Percentiles rank a stretch among this genome's conserved stretches.
Evolutionary conservation across 805 yeast genomes (phyloP).

Genomic region (Nakazawaea wickerhamii): DNA sequence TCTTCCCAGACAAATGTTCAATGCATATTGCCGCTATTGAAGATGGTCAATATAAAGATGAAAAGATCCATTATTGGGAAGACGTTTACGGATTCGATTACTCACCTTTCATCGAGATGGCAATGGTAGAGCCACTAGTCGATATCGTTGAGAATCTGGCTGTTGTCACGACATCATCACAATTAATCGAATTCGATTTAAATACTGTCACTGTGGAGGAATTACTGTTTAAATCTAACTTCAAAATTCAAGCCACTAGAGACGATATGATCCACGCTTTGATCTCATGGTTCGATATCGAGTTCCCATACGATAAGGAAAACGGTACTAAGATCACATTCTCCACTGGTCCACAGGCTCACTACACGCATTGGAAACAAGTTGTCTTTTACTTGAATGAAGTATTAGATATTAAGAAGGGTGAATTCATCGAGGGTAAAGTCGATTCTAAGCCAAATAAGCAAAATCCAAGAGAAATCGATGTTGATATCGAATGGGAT

Average conservation of each 20-base stretch:
- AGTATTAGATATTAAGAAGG: conserved; percentile 69
- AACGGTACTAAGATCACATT: conserved; percentile 59
- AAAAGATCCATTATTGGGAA: conserved; percentile 91
- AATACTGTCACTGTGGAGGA: conserved; percentile 84
- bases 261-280: conserved; percentile 84
- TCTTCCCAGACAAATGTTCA: conserved; percentile 90
- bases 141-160: conserved; percentile 81
- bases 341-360: conserved; percentile 91
- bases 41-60: conserved; percentile 87
- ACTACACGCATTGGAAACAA: conserved; percentile 98
- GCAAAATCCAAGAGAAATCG: conserved; percentile 83
- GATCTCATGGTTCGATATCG: conserved; percentile 93
- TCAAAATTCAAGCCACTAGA: conserved; percentile 67
- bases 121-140: conserved; percentile 91
- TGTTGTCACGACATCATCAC: conserved; percentile 66
- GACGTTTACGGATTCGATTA: conserved; percentile 97
- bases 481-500: conserved; percentile 65
- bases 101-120: conserved; percentile 79
- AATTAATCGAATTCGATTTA: conserved; percentile 78
- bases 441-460: conserved; percentile 73
- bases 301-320: conserved; percentile 59
- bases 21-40: conserved; percentile 90
- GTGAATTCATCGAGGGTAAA: conserved; percentile 69
- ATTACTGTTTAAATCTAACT: conserved; percentile 68
- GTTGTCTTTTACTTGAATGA: conserved; percentile 87